Evolutionary conservation across 2,329 filamentous ascomycete species (phyloP), one percentile per base, ranked within the genome.

Genomic region (Trichoderma gracile): DNA sequence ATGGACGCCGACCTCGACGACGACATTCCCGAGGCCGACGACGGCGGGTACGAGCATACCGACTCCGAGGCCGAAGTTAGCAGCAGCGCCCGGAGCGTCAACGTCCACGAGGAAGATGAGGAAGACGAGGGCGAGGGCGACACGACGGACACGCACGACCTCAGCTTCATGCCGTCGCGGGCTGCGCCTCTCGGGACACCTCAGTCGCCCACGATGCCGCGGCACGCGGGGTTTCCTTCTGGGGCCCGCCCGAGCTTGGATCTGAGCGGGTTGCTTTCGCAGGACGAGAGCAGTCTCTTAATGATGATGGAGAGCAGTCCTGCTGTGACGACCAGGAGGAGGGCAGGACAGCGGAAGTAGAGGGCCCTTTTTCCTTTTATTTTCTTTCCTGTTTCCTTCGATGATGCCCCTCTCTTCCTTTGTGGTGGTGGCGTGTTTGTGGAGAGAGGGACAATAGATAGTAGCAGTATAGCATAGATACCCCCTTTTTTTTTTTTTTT

Each of bases 1-100:
- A 88, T 89, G 84, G 87, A 84, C 57, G 86, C 82, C n/a, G 83
- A 92, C 72, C 79, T 92, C 46, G 89, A 92, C 73, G 88, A 86
- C 55, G 88, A 89, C 65, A 84, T 92, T 42, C 88, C 89, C 21
- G 87, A 90, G 66, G 86, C 82, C 10, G 84, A 86, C 71, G 80
- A 79, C 71, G 85, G 81, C 27, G 84, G 85, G 69, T 92, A 92
- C 78, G 89, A 93, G 78, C 89, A 92, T 73, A 92, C 90, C 9
- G 90, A 92, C 76, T 89, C 89, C 2, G 89, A 92, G 68, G 88
- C 82, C 9, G 87, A 88, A 58, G 69, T 87, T 58, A 82, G 77
- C 65, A 85, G 81, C 71, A 83, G 81, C 66, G 78, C 78, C 55
- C 76, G 78, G 25, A 43, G 33, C 42, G 40, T 38, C 33, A 38